These are phyloP conservation scores for Sporothrix pseudoabietina DNA, from an alignment of 2,329 filamentous ascomycete species.

Conservation along the genomic window DNA sequence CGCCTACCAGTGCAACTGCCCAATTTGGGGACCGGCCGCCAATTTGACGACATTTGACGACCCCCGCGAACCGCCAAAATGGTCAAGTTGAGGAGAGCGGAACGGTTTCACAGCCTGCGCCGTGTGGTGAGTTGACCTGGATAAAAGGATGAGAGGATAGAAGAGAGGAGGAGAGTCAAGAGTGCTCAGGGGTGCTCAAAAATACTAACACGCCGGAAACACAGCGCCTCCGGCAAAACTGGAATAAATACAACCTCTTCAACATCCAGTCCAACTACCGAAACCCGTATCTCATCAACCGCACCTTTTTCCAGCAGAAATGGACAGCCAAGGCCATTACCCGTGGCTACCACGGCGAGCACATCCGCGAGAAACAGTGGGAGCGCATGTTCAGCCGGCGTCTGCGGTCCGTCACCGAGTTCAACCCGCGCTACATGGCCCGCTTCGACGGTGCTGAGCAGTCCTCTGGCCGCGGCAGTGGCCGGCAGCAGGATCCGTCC, in stretches of 20 bases:
- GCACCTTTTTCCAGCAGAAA: slow-evolving; percentile 98
- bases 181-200: no score
- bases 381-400: slow-evolving; percentile 85
- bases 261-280: slow-evolving; percentile 66
- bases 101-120: slow-evolving; percentile 68
- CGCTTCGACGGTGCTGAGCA: slow-evolving; percentile 77
- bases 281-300: slow-evolving; percentile 46
- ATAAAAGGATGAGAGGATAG: neutral
- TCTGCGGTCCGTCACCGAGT: slow-evolving; percentile 79
- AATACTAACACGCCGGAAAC: neutral
- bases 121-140: slow-evolving; percentile 57
- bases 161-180: neutral
- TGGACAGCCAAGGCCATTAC: slow-evolving; percentile 85
- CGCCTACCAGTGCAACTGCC: neutral
- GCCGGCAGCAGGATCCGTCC: slow-evolving; percentile 45
- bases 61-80: slow-evolving; percentile 38
- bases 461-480: slow-evolving; percentile 81
- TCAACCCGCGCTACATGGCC: slow-evolving; percentile 80
- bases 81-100: slow-evolving; percentile 58
- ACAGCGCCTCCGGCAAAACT: slow-evolving; percentile 91
- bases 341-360: slow-evolving; percentile 90
- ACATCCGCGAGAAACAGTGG: slow-evolving; percentile 92
- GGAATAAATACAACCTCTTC: slow-evolving; percentile 97
- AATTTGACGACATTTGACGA: slow-evolving; percentile 2
- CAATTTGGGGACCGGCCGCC: slow-evolving; percentile 20